A percentile compares a stretch with the other conserved stretches of the same genome.
Conservation (phyloP, 2,329 filamentous ascomycete genomes). For the Xylariaceae sp. region DNA sequence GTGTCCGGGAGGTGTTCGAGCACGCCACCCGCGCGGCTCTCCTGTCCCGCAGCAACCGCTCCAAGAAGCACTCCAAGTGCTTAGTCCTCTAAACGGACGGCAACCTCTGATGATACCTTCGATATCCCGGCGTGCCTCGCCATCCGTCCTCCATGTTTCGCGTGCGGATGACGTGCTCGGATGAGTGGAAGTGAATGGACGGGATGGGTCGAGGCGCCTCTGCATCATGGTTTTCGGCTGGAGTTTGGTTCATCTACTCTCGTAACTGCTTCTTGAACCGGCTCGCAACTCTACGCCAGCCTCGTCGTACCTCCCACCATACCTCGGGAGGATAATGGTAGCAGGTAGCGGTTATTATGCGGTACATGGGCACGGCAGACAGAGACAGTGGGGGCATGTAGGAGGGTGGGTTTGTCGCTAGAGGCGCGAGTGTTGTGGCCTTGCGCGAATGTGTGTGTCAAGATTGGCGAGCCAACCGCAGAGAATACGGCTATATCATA, state of each 20-base stretch:
- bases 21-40: constrained; percentile 92
- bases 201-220: constrained; percentile 23
- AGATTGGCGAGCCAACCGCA: constrained; percentile 27
- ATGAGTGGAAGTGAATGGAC: constrained; percentile 22
- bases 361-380: constrained; percentile 17
- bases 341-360: constrained; percentile 17
- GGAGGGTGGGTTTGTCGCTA: constrained; percentile 16
- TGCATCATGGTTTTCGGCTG: constrained; percentile 27
- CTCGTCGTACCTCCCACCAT: constrained; percentile 22
- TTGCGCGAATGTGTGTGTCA: constrained; percentile 28
- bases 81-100: constrained; percentile 64
- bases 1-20: constrained; percentile 98
- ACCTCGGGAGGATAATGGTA: constrained; percentile 21
- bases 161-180: constrained; percentile 21
- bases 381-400: constrained; percentile 16
- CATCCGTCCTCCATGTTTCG: constrained; percentile 20
- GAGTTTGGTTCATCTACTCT: constrained; percentile 26
- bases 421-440: too few species aligned
- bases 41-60: constrained; percentile 58
- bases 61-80: constrained; percentile 64
- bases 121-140: constrained; percentile 23
- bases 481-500: constrained; percentile 39
- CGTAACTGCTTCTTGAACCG: constrained; percentile 21
- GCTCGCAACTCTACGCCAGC: too few species aligned
- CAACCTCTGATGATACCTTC: constrained; percentile 23